phyloP scores from a whole-genome alignment of 1,284 basidiomycete genomes.

The Trichosporon inkin region DNA sequence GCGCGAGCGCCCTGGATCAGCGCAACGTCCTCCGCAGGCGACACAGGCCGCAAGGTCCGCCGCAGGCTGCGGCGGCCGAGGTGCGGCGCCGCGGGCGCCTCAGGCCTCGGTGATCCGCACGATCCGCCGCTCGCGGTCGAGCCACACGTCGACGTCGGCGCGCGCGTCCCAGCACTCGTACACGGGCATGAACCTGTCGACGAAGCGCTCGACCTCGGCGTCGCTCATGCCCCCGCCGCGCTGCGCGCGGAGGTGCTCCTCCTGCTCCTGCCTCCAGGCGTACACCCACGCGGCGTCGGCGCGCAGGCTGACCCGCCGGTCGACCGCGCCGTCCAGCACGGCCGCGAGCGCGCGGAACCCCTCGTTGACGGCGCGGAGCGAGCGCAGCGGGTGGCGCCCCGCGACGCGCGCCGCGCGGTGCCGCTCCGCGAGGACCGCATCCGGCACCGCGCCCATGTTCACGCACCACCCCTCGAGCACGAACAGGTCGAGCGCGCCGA shows the following conservation, averaged over 20 bases:
- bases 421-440: background rate
- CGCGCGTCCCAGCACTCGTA: conserved; percentile 27
- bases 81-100: no score
- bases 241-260: conserved; percentile 73
- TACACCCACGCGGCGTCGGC: conserved; percentile 31
- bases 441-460: background rate
- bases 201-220: conserved; percentile 65
- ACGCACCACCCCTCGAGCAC: conserved; percentile 62
- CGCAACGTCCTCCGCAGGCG: no score
- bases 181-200: conserved; percentile 46
- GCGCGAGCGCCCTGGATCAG: no score
- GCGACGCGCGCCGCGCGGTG: conserved; percentile 14
- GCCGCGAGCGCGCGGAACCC: background rate
- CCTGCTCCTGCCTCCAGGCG: conserved; percentile 78
- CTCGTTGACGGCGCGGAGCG: conserved; percentile 29
- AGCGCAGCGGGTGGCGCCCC: conserved; percentile 23
- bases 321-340: background rate
- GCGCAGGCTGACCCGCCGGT: background rate
- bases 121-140: background rate
- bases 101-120: no score
- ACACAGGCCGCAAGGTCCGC: no score
- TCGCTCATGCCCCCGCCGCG: conserved; percentile 91
- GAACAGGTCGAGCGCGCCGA: conserved; percentile 65
- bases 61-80: no score
- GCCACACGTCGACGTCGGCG: background rate